Evolutionary conservation across 208 protist genomes (phyloP).

Genomic region (Crithidia bombi): DNA sequence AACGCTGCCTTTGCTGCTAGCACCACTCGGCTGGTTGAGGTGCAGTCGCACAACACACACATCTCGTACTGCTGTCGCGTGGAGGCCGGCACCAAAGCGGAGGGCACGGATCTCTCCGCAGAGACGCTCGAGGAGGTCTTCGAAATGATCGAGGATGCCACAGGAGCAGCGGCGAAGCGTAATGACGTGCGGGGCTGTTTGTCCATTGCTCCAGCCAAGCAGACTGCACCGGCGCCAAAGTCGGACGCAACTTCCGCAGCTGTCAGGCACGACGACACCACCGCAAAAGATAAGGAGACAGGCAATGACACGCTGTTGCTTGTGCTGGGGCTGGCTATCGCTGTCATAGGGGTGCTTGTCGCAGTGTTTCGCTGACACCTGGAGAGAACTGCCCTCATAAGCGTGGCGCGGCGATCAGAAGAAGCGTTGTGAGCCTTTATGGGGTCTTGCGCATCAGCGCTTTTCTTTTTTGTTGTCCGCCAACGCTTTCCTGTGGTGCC

Average conservation of each 20-base stretch:
- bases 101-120: slow-evolving; percentile 4
- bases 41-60: slow-evolving; percentile 37
- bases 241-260: no score
- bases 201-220: not conserved
- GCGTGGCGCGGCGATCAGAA: no score
- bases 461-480: no score
- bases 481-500: no score
- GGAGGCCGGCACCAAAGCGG: not conserved
- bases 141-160: slow-evolving; percentile 63
- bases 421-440: no score
- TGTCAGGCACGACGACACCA: not conserved
- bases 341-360: slow-evolving; percentile 2
- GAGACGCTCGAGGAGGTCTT: slow-evolving; percentile 32
- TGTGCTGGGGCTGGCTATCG: not conserved
- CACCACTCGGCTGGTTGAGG: slow-evolving; percentile 30
- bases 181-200: slow-evolving; percentile 23
- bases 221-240: not conserved
- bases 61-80: slow-evolving; percentile 38
- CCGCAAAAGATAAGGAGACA: not conserved
- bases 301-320: not conserved
- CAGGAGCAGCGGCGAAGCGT: slow-evolving; percentile 30
- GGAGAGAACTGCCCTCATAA: no score
- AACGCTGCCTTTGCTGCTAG: slow-evolving; percentile 12
- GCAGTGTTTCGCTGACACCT: no score
- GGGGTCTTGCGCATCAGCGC: no score